phyloP scores from a whole-genome alignment of 352 stramenopile genomes.

The Phytophthora pluvialis region DNA sequence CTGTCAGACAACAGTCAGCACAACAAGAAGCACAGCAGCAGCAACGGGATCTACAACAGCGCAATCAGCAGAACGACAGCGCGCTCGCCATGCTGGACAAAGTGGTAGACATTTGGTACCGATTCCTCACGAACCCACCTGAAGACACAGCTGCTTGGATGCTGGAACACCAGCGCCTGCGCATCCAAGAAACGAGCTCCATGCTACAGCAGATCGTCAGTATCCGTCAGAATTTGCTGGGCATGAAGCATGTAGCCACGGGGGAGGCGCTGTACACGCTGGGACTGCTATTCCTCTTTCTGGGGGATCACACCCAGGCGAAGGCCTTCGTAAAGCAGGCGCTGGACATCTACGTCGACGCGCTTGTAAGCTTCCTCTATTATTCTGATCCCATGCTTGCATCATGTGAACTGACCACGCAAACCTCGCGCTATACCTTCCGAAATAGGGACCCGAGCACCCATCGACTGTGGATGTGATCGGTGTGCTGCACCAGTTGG shows the following conservation, averaged over 20 bases:
- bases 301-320: constrained; percentile 53
- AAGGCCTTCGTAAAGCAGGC: constrained; percentile 61
- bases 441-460: constrained; percentile 52
- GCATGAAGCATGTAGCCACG: constrained; percentile 57
- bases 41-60: constrained; percentile 41
- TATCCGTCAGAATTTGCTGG: constrained; percentile 47
- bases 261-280: constrained; percentile 72
- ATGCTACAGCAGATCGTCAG: constrained; percentile 70
- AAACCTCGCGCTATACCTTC: not conserved
- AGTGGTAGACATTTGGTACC: constrained; percentile 82
- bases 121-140: constrained; percentile 72
- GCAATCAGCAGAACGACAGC: constrained; percentile 47
- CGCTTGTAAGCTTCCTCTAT: constrained; percentile 47
- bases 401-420: constrained; percentile 4
- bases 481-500: constrained; percentile 57
- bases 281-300: constrained; percentile 58
- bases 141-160: constrained; percentile 71
- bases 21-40: constrained; percentile 30
- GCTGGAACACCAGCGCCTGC: constrained; percentile 61
- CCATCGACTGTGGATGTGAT: constrained; percentile 64
- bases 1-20: constrained; percentile 26
- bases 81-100: constrained; percentile 79
- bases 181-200: constrained; percentile 56
- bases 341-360: constrained; percentile 61
- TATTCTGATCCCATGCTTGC: constrained; percentile 2